A percentile compares a stretch with the other conserved stretches of the same genome.
Conservation (phyloP, 83 land plant species). For the Thuja plicata region DNA sequence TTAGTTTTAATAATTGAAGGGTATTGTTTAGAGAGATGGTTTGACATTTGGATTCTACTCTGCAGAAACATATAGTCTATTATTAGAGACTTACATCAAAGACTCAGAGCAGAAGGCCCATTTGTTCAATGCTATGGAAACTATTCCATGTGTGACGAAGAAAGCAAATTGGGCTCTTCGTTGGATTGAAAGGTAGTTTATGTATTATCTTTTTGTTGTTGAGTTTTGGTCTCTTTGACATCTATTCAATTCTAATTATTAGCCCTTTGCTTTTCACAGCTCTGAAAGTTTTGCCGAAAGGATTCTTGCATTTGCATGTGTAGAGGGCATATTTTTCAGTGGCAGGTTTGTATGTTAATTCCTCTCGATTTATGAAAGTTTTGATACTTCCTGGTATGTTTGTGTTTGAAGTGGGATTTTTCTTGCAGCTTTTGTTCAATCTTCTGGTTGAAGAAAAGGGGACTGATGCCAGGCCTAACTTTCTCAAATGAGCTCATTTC, state of each 20-base stretch:
- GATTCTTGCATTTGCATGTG: slow-evolving; percentile 56
- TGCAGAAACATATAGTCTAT: slow-evolving; percentile 50
- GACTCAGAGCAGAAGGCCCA: slow-evolving; percentile 37
- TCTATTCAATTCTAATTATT: background rate
- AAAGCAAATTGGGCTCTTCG: slow-evolving; percentile 64
- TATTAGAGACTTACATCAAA: slow-evolving; percentile 53
- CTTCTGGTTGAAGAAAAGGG: slow-evolving; percentile 55
- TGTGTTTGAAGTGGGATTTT: background rate
- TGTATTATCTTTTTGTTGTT: background rate
- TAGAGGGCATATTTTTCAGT: slow-evolving; percentile 60
- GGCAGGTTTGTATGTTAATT: slow-evolving; percentile 27
- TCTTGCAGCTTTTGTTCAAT: slow-evolving; percentile 44
- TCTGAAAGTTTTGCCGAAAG: slow-evolving; percentile 43
- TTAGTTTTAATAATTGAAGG: background rate
- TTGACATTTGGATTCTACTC: too few species aligned
- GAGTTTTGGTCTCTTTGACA: background rate
- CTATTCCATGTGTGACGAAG: slow-evolving; percentile 50
- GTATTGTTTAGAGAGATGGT: background rate
- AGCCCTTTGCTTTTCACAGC: slow-evolving; percentile 14
- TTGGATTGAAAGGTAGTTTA: slow-evolving; percentile 47
- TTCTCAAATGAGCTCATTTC: slow-evolving; percentile 66
- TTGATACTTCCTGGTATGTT: slow-evolving; percentile 9
- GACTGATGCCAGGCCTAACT: slow-evolving; percentile 58
- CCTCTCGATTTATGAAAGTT: background rate
- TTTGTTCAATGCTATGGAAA: slow-evolving; percentile 54